Base-by-base conservation (phyloP, 1,284 basidiomycete genomes). In the Ganoderma meredithae region DNA sequence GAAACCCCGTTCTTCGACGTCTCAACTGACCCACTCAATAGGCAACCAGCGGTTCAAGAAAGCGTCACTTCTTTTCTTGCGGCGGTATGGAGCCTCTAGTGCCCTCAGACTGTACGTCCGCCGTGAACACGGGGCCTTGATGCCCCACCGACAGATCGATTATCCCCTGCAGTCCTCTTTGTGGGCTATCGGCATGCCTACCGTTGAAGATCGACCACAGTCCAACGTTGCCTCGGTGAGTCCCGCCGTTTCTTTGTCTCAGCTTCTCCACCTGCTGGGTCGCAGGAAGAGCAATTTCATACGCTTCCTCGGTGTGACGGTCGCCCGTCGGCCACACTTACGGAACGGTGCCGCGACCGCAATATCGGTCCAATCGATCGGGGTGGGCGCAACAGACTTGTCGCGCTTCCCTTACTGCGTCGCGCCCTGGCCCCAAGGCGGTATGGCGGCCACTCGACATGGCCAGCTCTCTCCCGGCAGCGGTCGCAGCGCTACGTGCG, bases 281-380 rank as follows among this genome's bases (percentile, higher is more conserved):
- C 22, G 39, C 39, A 33, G 58, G 39, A 36, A 5, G 17, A 41
- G n/a, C 13, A 41, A 60, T 60, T 60, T 47, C 44, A 36, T 58
- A 41, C 60, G 39, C 53, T 62, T 15, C 64, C 49, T 47, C 55
- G 61, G 31, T 53, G 52, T 63, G 65, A 58, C 15, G 53, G 59
- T 68, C 64, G 66, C 65, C 49, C 55, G 64, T 62, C 68, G 53
- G 66, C n/a, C 55, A 52, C 64, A 36, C 31, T 43, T n/a, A 39
- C 55, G 41, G 39, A 40, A 59, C 66, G 61, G 64, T 56, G 59
- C 61, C 41, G 62, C 43, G 19, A 15, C 60, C 31, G 40, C 66
- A 64, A 69, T 69, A 69, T 69, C 70, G 65, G 63, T 22, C 2
- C 40, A 68, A 71, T 71, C 70, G 58, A 66, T 69, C 64, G 65